Base-by-base conservation (phyloP, 2,329 filamentous ascomycete genomes). In the Coniella lustricola region DNA sequence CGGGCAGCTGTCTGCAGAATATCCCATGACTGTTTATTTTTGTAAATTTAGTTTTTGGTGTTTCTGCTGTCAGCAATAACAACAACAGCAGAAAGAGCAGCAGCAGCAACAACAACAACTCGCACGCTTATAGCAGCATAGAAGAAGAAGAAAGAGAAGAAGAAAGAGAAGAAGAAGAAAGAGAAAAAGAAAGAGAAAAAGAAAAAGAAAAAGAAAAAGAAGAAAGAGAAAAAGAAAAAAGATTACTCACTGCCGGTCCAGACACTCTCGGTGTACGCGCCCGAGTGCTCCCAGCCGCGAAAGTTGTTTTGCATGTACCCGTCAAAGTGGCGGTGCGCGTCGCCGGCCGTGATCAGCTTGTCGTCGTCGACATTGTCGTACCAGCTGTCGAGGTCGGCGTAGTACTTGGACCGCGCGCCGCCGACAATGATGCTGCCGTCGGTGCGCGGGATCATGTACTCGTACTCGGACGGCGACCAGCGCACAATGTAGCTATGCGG, bases 301-400 rank as follows among this genome's bases (percentile, higher is more conserved):
- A 70, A 75, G 37, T 61, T 60, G 1, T 64, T 58, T 52, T 73
- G 70, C 71, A 76, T 74, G 48, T 70, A 72, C 1, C 61, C 62
- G 10, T 69, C 59, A 54, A 72, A 76, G 51, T 75, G 67, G 20
- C 57, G 43, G 33, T 63, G 61, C 1, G 67, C 69, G 0, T 57
- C 46, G 3, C 66, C 61, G 2, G 31, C 21, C 12, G 50, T 52
- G 25, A 75, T 70, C 4, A 69, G 52, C 3, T 54, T 60, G 12
- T 61, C 59, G 53, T 76, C 72, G 44, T 74, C 66, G 18, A 60
- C 63, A 38, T 66, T 68, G 25, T 69, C 59, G 52, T 69, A 70
- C 72, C 73, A 76, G 34, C 62, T 53, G 8, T 61, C 50, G 3
- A 56, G 52, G 13, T 71, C 56, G 4, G 33, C 14, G 34, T 54